Conservation (phyloP, 495 filamentous ascomycete species). For the Talaromyces nanjingensis region DNA sequence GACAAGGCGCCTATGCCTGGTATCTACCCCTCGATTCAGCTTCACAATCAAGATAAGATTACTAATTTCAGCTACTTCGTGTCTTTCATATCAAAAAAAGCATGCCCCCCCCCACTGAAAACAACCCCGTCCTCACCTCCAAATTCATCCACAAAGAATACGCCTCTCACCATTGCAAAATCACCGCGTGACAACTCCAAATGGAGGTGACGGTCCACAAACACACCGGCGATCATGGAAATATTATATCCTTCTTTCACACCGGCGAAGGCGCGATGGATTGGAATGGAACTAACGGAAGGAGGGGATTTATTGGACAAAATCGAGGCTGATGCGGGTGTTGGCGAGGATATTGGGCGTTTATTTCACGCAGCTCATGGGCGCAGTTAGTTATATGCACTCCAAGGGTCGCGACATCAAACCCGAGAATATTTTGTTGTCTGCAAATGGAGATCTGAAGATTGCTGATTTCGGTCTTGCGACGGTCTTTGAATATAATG, state of each 20-base stretch:
- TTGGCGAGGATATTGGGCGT: constrained; percentile 86
- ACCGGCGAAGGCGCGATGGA: constrained; percentile 88
- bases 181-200: constrained; percentile 77
- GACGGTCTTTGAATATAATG: constrained; percentile 82
- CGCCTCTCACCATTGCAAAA: constrained; percentile 78
- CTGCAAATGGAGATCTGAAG: constrained; percentile 78
- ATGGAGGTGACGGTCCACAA: constrained; percentile 85
- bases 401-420: constrained; percentile 87
- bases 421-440: constrained; percentile 82
- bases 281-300: constrained; percentile 94
- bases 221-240: constrained; percentile 78
- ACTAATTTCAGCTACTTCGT: not conserved
- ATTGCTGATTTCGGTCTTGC: constrained; percentile 95
- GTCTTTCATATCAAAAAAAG: constrained; percentile 81
- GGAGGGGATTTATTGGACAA: constrained; percentile 98
- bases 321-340: constrained; percentile 93
- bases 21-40: constrained; percentile 22
- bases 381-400: constrained; percentile 90
- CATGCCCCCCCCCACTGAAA: constrained; percentile 59
- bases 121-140: constrained; percentile 80
- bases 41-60: not conserved
- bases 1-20: constrained; percentile 95
- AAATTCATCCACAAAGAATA: constrained; percentile 98
- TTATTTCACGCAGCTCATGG: constrained; percentile 89
- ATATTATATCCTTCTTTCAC: constrained; percentile 87